These are phyloP conservation scores for Linum usitatissimum DNA, from an alignment of 345 rosid genomes.

Conservation along the genomic window DNA sequence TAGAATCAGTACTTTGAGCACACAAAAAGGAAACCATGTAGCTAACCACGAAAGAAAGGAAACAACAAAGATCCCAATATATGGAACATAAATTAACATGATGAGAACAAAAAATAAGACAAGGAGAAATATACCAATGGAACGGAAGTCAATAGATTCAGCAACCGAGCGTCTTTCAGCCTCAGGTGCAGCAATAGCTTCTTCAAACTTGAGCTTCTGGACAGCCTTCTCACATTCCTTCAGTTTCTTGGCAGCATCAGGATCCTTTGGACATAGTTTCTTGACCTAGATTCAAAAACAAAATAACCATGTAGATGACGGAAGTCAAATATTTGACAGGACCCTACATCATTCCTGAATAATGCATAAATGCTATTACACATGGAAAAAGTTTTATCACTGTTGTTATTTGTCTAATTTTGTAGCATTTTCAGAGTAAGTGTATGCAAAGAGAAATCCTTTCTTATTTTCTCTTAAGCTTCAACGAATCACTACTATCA, in stretches of 20 bases:
- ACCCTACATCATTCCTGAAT: background rate
- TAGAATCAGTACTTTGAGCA: background rate
- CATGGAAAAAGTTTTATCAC: background rate
- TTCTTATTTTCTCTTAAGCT: background rate
- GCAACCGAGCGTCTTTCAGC: constrained; percentile 68
- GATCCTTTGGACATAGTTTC: constrained; percentile 81
- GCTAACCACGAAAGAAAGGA: background rate
- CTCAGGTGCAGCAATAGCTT: constrained; percentile 76
- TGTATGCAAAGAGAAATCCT: background rate
- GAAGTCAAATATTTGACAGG: background rate
- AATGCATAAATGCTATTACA: background rate
- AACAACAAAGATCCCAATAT: background rate
- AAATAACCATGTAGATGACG: constrained; percentile 3
- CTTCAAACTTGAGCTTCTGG: constrained; percentile 88
- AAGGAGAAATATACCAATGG: constrained; percentile 46
- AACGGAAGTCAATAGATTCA: constrained; percentile 68
- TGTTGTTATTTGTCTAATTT: background rate
- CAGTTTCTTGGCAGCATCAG: constrained; percentile 81
- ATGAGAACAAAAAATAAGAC: background rate
- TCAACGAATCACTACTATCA: background rate
- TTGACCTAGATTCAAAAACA: constrained; percentile 47
- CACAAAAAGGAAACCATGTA: background rate
- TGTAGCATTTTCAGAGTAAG: background rate
- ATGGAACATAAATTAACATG: background rate
- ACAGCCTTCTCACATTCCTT: constrained; percentile 94